Base-by-base conservation (phyloP, 2,329 filamentous ascomycete species). In the Trichoderma atroviride region DNA sequence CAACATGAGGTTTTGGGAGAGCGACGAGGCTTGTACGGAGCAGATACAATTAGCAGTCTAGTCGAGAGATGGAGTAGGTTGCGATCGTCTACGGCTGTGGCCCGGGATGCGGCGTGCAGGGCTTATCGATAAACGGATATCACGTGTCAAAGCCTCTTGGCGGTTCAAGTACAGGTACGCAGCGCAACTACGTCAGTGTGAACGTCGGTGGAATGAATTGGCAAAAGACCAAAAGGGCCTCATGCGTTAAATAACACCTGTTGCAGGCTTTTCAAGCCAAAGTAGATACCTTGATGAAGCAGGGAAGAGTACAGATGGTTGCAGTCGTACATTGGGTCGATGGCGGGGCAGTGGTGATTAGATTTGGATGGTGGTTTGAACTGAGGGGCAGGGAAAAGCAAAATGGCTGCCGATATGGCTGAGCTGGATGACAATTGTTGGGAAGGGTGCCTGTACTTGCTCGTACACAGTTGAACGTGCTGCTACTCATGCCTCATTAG, bases 111-210 rank as follows among this genome's bases (percentile, higher is more conserved):
- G 33, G 24, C 35, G 47, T n/a, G 67, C 14, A 59, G 16, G 35
- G 0, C 57, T 70, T 70, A 70, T 70, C 69, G 69, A 70, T 70
- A 70, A 52, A 37, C 0, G 0, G 3, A 24, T 10, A 70, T 70
- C 69, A 70, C 69, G 69, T 70, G 69, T 43, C 57, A 60, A n/a
- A 1, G 24, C 55, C n/a, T 19, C 5, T 56, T 43, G 37, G 27
- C 13, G 16, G 10, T 6, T 4, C 6, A 50, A 52, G 27, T 19
- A 47, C 47, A 27, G 33, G 31, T 35, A 58, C 31, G 29, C 55
- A 64, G 60, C 55, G 6, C 24, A 37, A 14, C 19, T 65, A 65
- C 62, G 47, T 50, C 19, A 22, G 47, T 24, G 16, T 24, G 16
- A 43, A 50, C n/a, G 35, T 57, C 62, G 47, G 58, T 52, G 58